Evolutionary conservation across 225 moss, liverwort and hornwort genomes (phyloP).

Genomic region (Bryoerythrophyllum caledonicum): DNA sequence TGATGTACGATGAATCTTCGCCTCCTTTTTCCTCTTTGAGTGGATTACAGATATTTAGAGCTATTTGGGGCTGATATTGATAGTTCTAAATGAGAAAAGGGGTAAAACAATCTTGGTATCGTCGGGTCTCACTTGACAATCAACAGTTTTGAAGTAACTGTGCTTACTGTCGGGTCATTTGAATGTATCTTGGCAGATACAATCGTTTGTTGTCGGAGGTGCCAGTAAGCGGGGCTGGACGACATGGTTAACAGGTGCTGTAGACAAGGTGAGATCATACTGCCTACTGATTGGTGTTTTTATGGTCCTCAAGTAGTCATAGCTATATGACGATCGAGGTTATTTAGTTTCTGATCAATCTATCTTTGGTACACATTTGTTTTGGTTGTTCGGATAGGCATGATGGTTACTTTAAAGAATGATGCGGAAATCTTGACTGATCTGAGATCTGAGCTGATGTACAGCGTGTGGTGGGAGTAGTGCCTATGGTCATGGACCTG

Average conservation of each 20-base stretch:
- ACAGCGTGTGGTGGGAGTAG: constrained; percentile 89
- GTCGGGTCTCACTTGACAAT: too few species aligned
- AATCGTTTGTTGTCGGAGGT: constrained; percentile 73
- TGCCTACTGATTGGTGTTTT: neutral
- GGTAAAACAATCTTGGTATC: too few species aligned
- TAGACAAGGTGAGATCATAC: constrained; percentile 57
- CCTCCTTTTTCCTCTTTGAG: too few species aligned
- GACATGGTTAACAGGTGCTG: constrained; percentile 82
- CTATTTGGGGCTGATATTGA: too few species aligned
- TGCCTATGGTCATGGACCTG: constrained; percentile 93
- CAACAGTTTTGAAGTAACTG: too few species aligned
- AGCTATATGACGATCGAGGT: neutral
- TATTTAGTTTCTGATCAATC: neutral
- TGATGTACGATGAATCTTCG: too few species aligned
- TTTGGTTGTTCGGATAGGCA: neutral
- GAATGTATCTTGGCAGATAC: constrained; percentile 43
- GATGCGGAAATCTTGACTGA: constrained; percentile 12
- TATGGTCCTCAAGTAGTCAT: neutral
- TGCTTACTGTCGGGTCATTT: constrained; percentile 16
- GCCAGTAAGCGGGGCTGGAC: constrained; percentile 98
- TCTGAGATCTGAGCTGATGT: constrained; percentile 10
- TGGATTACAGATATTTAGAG: too few species aligned
- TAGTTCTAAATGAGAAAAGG: too few species aligned
- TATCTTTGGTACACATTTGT: neutral
- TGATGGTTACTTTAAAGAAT: neutral